These are phyloP conservation scores for Lichtheimia ramosa DNA, from an alignment of 371 early-diverging fungal species.

Conservation along the genomic window DNA sequence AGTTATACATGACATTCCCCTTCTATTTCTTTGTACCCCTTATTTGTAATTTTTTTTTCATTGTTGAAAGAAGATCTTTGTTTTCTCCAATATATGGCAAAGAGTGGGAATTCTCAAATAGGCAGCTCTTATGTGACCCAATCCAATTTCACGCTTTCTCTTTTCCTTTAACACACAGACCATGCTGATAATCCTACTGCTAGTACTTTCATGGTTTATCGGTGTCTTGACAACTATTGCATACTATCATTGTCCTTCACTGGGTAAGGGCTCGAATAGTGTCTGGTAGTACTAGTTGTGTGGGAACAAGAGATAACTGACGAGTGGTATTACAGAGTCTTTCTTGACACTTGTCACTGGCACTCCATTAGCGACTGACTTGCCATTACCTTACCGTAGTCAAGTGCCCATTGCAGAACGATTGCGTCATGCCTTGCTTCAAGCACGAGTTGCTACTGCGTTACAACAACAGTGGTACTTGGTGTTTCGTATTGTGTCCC, in stretches of 20 bases:
- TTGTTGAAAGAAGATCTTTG: not conserved
- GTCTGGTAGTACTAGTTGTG: too few species aligned
- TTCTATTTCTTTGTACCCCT: not conserved
- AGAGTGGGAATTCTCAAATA: too few species aligned
- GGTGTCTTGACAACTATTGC: too few species aligned
- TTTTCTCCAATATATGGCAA: too few species aligned
- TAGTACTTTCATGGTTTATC: too few species aligned
- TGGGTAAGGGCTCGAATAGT: too few species aligned
- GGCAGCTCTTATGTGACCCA: too few species aligned
- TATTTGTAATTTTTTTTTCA: not conserved
- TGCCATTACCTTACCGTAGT: not conserved
- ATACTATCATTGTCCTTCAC: not conserved
- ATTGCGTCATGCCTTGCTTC: slow-evolving; percentile 6
- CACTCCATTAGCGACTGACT: not conserved
- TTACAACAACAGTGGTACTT: not conserved
- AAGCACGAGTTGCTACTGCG: not conserved
- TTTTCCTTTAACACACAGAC: too few species aligned
- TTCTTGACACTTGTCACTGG: slow-evolving; percentile 5
- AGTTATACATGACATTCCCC: not conserved
- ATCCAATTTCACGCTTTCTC: too few species aligned
- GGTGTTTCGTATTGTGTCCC: not conserved
- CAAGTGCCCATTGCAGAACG: not conserved
- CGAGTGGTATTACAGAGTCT: not conserved
- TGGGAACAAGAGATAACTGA: not conserved
- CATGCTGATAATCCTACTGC: too few species aligned